phyloP scores from a whole-genome alignment of 805 yeast species.

The Metschnikowia kofuensis region DNA sequence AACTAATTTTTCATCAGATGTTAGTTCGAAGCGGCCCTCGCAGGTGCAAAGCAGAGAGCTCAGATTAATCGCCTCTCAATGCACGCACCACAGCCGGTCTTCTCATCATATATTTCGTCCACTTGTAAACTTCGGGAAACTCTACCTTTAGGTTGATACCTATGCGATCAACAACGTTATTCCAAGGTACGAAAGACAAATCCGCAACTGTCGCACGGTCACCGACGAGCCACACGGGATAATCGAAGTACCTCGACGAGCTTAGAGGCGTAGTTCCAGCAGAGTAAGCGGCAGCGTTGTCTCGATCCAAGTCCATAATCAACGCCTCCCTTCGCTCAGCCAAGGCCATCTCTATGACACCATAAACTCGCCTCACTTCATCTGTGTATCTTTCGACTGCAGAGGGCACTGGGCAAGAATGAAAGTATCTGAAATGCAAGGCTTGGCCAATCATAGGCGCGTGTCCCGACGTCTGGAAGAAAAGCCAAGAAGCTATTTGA shows the following conservation, averaged over 20 bases:
- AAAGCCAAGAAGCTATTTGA: conserved; percentile 84
- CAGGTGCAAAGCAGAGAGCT: not conserved
- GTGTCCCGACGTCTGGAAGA: conserved; percentile 94
- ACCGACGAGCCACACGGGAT: conserved; percentile 94
- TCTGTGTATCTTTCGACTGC: conserved; percentile 90
- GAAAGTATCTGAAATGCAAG: conserved; percentile 88
- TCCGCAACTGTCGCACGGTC: conserved; percentile 82
- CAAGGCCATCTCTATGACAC: conserved; percentile 91
- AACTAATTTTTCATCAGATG: not conserved
- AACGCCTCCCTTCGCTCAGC: conserved; percentile 90
- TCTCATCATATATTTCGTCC: conserved; percentile 95
- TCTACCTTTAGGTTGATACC: conserved; percentile 85
- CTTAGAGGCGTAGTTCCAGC: conserved; percentile 86
- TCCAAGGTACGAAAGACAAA: conserved; percentile 93
- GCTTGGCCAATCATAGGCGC: conserved; percentile 99
- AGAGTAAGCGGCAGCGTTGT: conserved; percentile 82
- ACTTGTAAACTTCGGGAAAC: conserved; percentile 92
- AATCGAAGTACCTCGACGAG: conserved; percentile 82
- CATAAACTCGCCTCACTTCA: conserved; percentile 90
- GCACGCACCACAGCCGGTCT: conserved; percentile 90
- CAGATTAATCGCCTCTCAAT: conserved; percentile 59
- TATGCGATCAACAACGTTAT: conserved; percentile 88
- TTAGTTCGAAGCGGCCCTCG: not conserved
- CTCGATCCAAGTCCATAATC: conserved; percentile 84
- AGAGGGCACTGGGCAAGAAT: conserved; percentile 76